A percentile compares a stretch with the other conserved stretches of the same genome.
These are phyloP conservation scores for Cladosporium sphaerospermum DNA, from an alignment of 2,329 filamentous ascomycete genomes.

Conservation along the genomic window DNA sequence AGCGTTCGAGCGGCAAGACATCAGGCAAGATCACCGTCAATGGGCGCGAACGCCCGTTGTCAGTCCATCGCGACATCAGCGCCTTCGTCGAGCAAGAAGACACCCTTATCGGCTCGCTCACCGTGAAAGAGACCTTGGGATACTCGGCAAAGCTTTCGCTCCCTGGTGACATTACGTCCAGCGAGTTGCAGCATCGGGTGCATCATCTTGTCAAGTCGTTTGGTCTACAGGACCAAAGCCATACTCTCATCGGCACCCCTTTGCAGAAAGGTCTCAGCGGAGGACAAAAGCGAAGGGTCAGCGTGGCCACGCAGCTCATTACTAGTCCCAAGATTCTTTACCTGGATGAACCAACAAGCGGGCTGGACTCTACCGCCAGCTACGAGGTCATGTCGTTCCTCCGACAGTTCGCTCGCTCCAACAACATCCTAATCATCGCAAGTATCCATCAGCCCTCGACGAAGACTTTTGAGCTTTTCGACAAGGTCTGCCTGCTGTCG, in stretches of 20 bases:
- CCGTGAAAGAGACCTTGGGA: slow-evolving; percentile 67
- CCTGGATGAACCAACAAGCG: slow-evolving; percentile 74
- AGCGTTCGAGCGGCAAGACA: slow-evolving; percentile 46
- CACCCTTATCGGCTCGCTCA: slow-evolving; percentile 70
- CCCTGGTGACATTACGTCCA: slow-evolving; percentile 40
- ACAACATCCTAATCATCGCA: slow-evolving; percentile 51
- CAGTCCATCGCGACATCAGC: slow-evolving; percentile 47
- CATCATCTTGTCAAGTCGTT: slow-evolving; percentile 61
- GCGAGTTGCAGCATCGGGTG: slow-evolving; percentile 53
- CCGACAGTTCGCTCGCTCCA: slow-evolving; percentile 53
- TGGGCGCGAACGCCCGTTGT: slow-evolving; percentile 35
- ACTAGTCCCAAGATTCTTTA: slow-evolving; percentile 73
- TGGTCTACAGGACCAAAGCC: slow-evolving; percentile 59
- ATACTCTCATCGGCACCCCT: slow-evolving; percentile 69
- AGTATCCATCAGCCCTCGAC: slow-evolving; percentile 80
- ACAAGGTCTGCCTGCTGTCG: slow-evolving; percentile 67
- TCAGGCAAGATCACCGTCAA: slow-evolving; percentile 54
- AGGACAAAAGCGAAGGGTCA: slow-evolving; percentile 72
- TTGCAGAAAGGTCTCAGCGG: slow-evolving; percentile 74
- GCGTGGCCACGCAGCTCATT: slow-evolving; percentile 71
- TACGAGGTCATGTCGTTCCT: slow-evolving; percentile 69
- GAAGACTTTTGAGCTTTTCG: slow-evolving; percentile 68
- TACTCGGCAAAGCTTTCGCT: slow-evolving; percentile 65
- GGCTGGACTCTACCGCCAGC: slow-evolving; percentile 68
- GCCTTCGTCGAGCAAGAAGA: slow-evolving; percentile 83